Base-by-base conservation (phyloP, 2,329 filamentous ascomycete species). In the Graphilbum ipis-grandicollis region DNA sequence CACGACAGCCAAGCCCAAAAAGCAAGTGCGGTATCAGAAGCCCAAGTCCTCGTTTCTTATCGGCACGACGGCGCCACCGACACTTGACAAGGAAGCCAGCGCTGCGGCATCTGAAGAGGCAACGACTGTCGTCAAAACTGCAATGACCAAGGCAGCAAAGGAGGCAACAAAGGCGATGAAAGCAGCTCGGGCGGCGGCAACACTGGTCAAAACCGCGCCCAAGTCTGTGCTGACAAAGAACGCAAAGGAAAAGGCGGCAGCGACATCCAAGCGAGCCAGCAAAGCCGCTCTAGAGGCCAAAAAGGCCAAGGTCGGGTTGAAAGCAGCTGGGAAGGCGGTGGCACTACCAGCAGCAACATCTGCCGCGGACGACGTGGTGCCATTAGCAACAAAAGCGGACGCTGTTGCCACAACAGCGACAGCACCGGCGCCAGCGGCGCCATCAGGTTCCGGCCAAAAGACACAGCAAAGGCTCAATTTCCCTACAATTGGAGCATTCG, bases 121-220 rank as follows among this genome's bases (percentile, higher is more conserved):
- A 9, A 5, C 26, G 26, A 23, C 21, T 23, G 52, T 54, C 5
- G 46, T 52, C 3, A 49, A 49, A 15, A 50, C n/a, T 54, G 55
- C 42, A 48, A 23, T 36, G 19, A 33, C 37, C 9, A 39, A 36
- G 30, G 37, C 37, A 8, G 37, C 37, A 18, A 39, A 33, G 37
- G 29, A 33, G 18, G 37, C 38, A 12, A 33, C 38, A 17, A 36
- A 51, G 44, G 41, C 41, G 19, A 34, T 34, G 21, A 47, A 46
- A 23, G 29, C 19, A 2, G 34, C 14, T 12, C 23, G 22, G 21
- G 31, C 39, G 15, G 35, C 40, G n/a, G 41, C 15, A 49, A 52
- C 30, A 9, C 18, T 30, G 23, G 15, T 19, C 6, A 42, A 39
- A 28, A 35, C 15, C 14, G 25, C 33, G n/a, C 14, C 37, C 19